phyloP scores from a whole-genome alignment of 805 yeast genomes.

The Suhomyces kilbournensis region DNA sequence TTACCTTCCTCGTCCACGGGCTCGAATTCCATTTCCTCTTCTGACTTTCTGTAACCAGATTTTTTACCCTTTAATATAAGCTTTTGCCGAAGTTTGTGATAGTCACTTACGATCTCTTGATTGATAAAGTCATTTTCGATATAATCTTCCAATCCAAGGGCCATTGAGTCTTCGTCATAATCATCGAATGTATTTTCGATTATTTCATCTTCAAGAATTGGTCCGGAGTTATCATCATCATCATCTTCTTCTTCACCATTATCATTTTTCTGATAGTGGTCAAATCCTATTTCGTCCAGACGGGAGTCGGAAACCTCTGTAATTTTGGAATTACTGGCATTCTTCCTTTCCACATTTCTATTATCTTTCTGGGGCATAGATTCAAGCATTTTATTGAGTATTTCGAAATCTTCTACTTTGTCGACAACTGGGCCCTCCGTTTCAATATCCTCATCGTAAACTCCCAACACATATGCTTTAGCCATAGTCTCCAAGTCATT shows the following conservation, averaged over 20 bases:
- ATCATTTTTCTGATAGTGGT: constrained; percentile 21
- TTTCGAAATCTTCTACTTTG: constrained; percentile 51
- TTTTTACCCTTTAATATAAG: constrained; percentile 43
- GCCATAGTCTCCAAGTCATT: constrained; percentile 57
- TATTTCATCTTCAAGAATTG: constrained; percentile 41
- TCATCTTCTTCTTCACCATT: constrained; percentile 29
- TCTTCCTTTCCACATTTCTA: not conserved
- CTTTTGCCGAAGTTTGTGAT: constrained; percentile 53
- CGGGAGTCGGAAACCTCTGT: constrained; percentile 6
- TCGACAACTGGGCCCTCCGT: constrained; percentile 57
- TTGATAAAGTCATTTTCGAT: constrained; percentile 28
- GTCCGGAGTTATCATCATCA: constrained; percentile 30
- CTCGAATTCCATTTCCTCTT: constrained; percentile 56
- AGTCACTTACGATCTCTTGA: constrained; percentile 52
- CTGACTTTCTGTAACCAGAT: constrained; percentile 43
- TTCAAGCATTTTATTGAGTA: constrained; percentile 48
- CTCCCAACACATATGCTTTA: constrained; percentile 55
- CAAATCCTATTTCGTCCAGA: constrained; percentile 18
- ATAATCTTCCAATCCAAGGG: constrained; percentile 12
- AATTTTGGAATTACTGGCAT: not conserved
- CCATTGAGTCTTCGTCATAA: constrained; percentile 3
- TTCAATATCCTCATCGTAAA: constrained; percentile 58
- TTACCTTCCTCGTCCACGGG: constrained; percentile 66
- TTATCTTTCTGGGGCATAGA: constrained; percentile 17
- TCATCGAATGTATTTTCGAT: constrained; percentile 34